Evolutionary conservation across 345 rosid species (phyloP).

Genomic region (Lepidium africanum): DNA sequence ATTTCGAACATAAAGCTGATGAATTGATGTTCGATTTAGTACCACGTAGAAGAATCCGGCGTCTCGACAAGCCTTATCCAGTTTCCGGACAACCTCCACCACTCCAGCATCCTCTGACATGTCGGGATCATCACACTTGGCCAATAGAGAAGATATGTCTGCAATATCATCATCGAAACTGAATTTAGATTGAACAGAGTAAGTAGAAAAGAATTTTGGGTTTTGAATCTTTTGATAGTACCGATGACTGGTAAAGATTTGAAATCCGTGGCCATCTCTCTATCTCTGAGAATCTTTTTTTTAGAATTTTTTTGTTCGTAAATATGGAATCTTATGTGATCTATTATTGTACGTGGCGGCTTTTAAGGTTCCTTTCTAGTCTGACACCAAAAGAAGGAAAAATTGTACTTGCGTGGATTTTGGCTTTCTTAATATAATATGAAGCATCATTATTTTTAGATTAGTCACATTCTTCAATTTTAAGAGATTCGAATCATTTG

Average conservation of each 20-base stretch:
- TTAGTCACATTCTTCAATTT: neutral
- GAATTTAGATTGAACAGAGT: neutral
- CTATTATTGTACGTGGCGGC: neutral
- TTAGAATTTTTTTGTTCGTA: neutral
- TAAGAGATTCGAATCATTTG: neutral
- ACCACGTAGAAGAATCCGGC: constrained; percentile 96
- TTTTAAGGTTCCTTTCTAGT: neutral
- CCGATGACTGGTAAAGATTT: constrained; percentile 57
- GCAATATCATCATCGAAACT: constrained; percentile 8
- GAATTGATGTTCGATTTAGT: neutral
- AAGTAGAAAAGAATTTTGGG: neutral
- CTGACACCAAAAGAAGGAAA: neutral
- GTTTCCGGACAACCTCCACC: constrained; percentile 42
- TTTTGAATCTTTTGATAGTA: constrained; percentile 17
- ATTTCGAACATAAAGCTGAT: neutral
- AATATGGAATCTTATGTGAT: neutral
- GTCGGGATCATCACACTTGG: constrained; percentile 53
- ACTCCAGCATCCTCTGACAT: constrained; percentile 55
- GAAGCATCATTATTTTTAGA: neutral
- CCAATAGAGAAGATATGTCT: constrained; percentile 58
- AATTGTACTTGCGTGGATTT: neutral
- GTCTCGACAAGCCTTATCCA: constrained; percentile 75
- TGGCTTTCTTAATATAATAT: neutral
- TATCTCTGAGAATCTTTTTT: neutral
- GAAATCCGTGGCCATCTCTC: constrained; percentile 51